A percentile compares a stretch with the other conserved stretches of the same genome.
These are phyloP conservation scores for Teratosphaeria nubilosa DNA, from an alignment of 2,329 filamentous ascomycete genomes.

Conservation along the genomic window DNA sequence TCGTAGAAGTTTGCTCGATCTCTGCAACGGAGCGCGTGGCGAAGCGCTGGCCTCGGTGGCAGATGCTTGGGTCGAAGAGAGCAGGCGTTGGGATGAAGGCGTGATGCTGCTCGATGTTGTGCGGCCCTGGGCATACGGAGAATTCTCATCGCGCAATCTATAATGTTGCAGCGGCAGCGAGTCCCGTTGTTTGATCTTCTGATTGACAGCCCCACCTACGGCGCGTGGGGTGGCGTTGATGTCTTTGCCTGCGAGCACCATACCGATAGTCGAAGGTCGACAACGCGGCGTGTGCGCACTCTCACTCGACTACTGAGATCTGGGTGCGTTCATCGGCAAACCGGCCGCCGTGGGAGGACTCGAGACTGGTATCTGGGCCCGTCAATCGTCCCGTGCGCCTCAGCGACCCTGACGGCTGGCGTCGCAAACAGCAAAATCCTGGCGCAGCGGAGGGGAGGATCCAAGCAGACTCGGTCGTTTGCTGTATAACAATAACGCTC, in stretches of 20 bases:
- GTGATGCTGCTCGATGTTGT: constrained; percentile 2
- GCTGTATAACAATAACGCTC: neutral
- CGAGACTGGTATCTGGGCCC: neutral
- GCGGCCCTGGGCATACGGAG: neutral
- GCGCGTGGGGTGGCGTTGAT: neutral
- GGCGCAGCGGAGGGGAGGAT: neutral
- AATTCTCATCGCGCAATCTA: constrained; percentile 10
- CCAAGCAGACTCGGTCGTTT: neutral
- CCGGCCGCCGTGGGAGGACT: neutral
- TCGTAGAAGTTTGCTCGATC: neutral
- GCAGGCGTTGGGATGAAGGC: constrained; percentile 9
- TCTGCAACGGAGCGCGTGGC: constrained; percentile 1
- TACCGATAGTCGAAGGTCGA: neutral
- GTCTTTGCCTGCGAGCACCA: neutral
- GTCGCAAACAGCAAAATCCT: neutral
- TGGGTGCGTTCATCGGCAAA: neutral
- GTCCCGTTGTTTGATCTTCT: neutral
- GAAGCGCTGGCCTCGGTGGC: constrained; percentile 11
- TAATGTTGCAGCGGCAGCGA: neutral
- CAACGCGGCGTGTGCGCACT: neutral
- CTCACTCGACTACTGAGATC: neutral
- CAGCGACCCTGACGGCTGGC: neutral
- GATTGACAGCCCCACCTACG: neutral
- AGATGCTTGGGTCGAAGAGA: constrained; percentile 19
- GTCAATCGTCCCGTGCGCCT: neutral